Base-by-base conservation (phyloP, 495 filamentous ascomycete species). In the Tuber microsphaerosporum region DNA sequence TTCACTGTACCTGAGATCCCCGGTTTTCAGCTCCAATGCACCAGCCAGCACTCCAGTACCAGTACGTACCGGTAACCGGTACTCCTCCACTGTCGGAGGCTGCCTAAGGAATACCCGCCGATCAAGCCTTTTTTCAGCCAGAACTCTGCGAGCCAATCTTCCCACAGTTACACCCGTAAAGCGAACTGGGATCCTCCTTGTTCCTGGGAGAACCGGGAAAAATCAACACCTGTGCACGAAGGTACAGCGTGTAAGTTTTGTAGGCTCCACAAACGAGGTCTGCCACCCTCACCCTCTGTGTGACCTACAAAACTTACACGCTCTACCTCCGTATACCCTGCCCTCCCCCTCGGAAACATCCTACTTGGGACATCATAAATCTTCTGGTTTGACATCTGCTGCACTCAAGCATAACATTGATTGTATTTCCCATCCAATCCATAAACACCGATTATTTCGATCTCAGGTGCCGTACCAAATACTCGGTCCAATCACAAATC, bases 371-470 rank as follows among this genome's bases (percentile, higher is more conserved):
- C 56, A 65, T 34, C 56, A 65, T 34, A 34, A 34, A 31, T 31
- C 10, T 12, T 34, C 56, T 10, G 14, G 31, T 34, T 65, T 65
- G 56, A 65, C 56, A 65, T 65, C 56, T 65, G 31, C 56, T 65
- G 31, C 56, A 17, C 45, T 19, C 45, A 46, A 46, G n/a, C 56
- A 61, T 22, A 34, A 8, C 26, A 65, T 65, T 34, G 6, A 65
- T 5, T 17, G 3, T 31, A 34, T 65, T n/a, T 65, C 56, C 56
- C 56, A 34, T 19, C 56, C 56, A 65, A 65, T 34, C 56, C 56
- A 65, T 19, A 31, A 65, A 34, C 56, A 65, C 56, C 56, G 56
- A 65, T 65, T 65, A 17, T 65, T 65, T 65, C 56, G 56, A 65
- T 65, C 56, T 1, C 56, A 31, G 26, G n/a, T n/a, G 9, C 56